Evolutionary conservation across 345 rosid species (phyloP), one percentile per base, ranked within the genome.

Genomic region (Erodium maritimum): DNA sequence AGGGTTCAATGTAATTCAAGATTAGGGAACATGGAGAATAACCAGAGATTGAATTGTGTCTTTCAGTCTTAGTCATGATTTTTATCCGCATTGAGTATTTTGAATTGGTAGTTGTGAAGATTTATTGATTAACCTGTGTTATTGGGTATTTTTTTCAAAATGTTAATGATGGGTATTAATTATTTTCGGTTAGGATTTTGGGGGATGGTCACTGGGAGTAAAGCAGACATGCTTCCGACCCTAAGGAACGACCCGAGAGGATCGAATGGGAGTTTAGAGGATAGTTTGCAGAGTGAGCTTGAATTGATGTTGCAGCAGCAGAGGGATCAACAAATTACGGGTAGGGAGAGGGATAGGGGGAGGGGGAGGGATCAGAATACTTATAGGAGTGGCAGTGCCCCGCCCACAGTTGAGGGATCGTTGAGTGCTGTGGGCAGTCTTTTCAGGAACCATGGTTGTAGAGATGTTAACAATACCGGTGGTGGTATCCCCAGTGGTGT

Each of bases 331-430:
- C 87, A 63, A 66, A 64, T 69, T n/a, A 61, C 65, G 46, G 79
- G 77, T 53, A 67, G 68, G 22, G 88, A 81, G 46, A 37, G 33
- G 21, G 24, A 61, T n/a, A n/a, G n/a, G n/a, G n/a, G n/a, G 24
- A 29, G 34, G 34, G 34, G 8, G 34, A 76, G 80, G 59, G 84
- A 78, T 55, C 61, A 80, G 14, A 74, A 82, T 60, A 77, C 75
- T 9, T 77, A 71, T 65, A 75, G 99, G 67, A 77, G 95, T 71
- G 96, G 99, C 23, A 89, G 95, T 70, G 99, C 99, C 0, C 95
- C 95, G 1, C 99, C 99, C 21, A 89, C 95, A 0, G 94, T 87
- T 25, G 90, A 93, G 71, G 99, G 96, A 66, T 85, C 95, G 24
- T 69, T 81, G 25, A 75, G 73, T 60, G 96, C 94, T 5, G 80